phyloP scores from a whole-genome alignment of 305 asterid genomes.

The Plantago coronopus region DNA sequence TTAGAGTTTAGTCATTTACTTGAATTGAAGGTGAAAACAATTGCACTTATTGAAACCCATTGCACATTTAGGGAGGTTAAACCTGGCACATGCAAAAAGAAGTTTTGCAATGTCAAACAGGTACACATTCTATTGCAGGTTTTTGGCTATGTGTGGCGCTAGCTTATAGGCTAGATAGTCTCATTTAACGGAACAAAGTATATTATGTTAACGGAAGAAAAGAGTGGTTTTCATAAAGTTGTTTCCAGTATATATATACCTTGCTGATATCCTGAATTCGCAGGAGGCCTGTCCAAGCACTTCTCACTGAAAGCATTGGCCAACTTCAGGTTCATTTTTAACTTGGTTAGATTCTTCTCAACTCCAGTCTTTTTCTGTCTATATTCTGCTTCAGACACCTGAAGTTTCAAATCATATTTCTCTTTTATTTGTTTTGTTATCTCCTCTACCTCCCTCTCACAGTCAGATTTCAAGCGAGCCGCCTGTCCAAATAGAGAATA shows the following conservation, averaged over 20 bases:
- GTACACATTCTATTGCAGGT: no score
- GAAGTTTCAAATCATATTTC: slow-evolving; percentile 43
- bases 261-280: slow-evolving; percentile 39
- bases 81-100: no score
- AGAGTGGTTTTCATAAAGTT: slow-evolving; percentile 1
- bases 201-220: no score
- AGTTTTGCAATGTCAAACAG: no score
- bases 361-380: slow-evolving; percentile 33
- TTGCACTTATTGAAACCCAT: no score
- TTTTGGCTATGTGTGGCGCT: no score
- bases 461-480: slow-evolving; percentile 39
- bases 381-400: slow-evolving; percentile 41
- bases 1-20: no score
- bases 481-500: slow-evolving; percentile 43
- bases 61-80: no score
- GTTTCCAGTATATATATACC: slow-evolving; percentile 37
- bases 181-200: no score
- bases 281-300: slow-evolving; percentile 58
- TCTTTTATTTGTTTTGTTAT: slow-evolving; percentile 38
- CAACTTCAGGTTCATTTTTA: slow-evolving; percentile 48
- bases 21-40: no score
- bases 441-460: slow-evolving; percentile 58
- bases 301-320: slow-evolving; percentile 60
- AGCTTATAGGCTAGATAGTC: no score
- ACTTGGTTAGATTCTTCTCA: slow-evolving; percentile 33